phyloP scores from a whole-genome alignment of 179 eudicot species.

The Actinidia polygama region DNA sequence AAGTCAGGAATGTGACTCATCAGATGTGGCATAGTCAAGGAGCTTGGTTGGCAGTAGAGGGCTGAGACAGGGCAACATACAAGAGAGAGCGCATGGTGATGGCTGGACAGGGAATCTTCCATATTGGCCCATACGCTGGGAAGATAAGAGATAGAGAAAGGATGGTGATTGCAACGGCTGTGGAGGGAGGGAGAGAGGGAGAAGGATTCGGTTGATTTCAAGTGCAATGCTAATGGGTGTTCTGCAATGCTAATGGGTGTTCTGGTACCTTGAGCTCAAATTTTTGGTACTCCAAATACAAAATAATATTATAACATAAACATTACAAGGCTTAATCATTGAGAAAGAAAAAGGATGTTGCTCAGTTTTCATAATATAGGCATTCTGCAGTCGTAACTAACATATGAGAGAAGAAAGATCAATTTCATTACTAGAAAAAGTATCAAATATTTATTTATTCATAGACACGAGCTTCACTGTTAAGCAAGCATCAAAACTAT shows the following conservation, averaged over 20 bases:
- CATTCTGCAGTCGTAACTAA: neutral
- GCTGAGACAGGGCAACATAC: neutral
- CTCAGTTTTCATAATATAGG: neutral
- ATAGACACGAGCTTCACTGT: neutral
- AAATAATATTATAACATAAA: slow-evolving; percentile 6
- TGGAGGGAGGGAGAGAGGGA: neutral
- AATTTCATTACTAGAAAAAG: neutral
- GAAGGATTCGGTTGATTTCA: neutral
- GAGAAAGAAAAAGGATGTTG: neutral
- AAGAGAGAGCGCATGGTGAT: neutral
- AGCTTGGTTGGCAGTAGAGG: neutral
- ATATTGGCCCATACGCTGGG: neutral
- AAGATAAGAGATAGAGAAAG: neutral
- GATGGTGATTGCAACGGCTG: neutral
- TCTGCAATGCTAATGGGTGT: no score
- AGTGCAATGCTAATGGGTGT: neutral
- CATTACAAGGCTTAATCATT: neutral
- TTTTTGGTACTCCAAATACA: neutral
- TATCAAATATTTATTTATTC: neutral
- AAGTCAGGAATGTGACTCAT: no score
- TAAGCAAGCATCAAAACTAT: neutral
- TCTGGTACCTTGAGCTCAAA: no score
- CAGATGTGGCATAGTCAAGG: neutral
- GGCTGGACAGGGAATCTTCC: neutral
- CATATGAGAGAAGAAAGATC: neutral